A percentile compares a stretch with the other conserved stretches of the same genome.
Evolutionary conservation across 768 basidiomycete genomes (phyloP).

Genomic region (Leccinum olivaceopallidum): DNA sequence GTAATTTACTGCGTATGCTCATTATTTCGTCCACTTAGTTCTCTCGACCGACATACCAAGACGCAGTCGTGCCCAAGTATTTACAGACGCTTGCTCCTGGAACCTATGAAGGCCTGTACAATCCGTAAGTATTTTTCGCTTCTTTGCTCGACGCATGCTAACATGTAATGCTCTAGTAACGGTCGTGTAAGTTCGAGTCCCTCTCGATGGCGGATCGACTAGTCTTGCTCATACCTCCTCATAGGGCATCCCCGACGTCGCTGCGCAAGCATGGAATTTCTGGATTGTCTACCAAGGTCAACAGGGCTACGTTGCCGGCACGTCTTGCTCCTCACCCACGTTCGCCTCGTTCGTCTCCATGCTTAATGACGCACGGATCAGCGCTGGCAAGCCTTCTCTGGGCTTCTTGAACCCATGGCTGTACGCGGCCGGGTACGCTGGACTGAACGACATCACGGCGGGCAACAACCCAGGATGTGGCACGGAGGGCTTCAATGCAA

Average conservation of each 20-base stretch:
- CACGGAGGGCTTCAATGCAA: constrained; percentile 62
- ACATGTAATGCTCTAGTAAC: constrained; percentile 28
- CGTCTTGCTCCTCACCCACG: constrained; percentile 64
- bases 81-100: constrained; percentile 45
- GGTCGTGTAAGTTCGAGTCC: constrained; percentile 49
- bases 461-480: constrained; percentile 64
- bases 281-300: constrained; percentile 45
- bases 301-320: constrained; percentile 51
- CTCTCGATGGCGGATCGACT: neutral
- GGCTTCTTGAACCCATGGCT: constrained; percentile 70
- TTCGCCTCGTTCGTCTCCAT: constrained; percentile 66
- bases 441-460: constrained; percentile 57
- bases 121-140: constrained; percentile 41
- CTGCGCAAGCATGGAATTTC: constrained; percentile 57
- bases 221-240: neutral
- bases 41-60: constrained; percentile 55
- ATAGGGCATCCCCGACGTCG: constrained; percentile 63
- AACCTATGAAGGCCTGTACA: constrained; percentile 60
- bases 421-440: constrained; percentile 38
- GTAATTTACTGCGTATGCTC: neutral
- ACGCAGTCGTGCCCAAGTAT: constrained; percentile 43
- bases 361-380: constrained; percentile 62
- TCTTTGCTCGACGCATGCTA: neutral
- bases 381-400: constrained; percentile 41
- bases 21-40: constrained; percentile 38